Evolutionary conservation across 805 yeast species (phyloP), one percentile per base, ranked within the genome.

Genomic region (Yamadazyma endophytica): DNA sequence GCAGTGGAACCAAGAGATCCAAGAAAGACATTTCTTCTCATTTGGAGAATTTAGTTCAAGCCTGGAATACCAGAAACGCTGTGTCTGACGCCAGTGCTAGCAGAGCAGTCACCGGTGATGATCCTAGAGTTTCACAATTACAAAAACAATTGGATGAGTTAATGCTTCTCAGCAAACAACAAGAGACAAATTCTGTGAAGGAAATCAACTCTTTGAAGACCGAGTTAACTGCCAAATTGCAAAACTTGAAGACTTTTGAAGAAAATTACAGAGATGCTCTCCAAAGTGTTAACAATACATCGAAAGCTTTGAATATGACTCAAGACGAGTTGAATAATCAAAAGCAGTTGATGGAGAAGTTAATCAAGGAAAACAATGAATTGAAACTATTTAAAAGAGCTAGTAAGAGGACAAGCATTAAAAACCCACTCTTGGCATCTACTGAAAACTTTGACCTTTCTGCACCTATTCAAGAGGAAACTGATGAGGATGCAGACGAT

Each of bases 221-320:
- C 13, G 68, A 61, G 17, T 49, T 59, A 39, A 49, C 43, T 13
- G 46, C 45, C n/a, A 66, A 52, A 33, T 33, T 52, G 31, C 31
- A 39, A 5, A 44, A 54, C 16, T 47, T 68, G 35, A 56, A 52
- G 35, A 37, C 61, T 18, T 56, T 72, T 31, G 90, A 86, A 54
- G 72, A 63, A 5, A 80, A 82, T 48, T 86, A 84, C 58, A 74
- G 74, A 40, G 77, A 79, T 46, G 82, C 92, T 1, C 56, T 84
- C 33, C 77, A 75, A 40, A 77, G 86, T 15, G 80, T 85, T 19
- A 76, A 75, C 44, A 85, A 79, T 51, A 79, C 90, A 9, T 79
- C 82, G 34, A 75, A 72, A 40, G 95, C 96, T 0, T 68, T 88
- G 33, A 75, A 75, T 28, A 49, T 79, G 42, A 80, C 90, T 6